A percentile compares a stretch with the other conserved stretches of the same genome.
phyloP scores from a whole-genome alignment of 257 asterid genomes.

The Penstemon eatonii region DNA sequence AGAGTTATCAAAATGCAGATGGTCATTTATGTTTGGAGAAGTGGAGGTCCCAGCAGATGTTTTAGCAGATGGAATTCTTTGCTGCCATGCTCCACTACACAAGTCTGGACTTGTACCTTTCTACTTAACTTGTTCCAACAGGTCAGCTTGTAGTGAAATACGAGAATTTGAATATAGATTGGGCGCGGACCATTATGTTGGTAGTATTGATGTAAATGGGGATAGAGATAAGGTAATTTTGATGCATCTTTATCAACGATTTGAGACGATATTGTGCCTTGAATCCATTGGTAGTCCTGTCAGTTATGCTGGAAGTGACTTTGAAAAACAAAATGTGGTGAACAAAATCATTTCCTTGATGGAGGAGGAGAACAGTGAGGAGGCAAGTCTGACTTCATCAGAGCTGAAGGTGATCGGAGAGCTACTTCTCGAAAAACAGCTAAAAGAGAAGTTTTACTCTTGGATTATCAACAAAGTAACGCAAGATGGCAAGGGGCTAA shows the following conservation, averaged over 20 bases:
- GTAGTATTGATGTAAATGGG: constrained; percentile 25
- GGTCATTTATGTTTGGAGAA: constrained; percentile 81
- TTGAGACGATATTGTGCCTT: constrained; percentile 42
- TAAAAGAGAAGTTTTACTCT: constrained; percentile 62
- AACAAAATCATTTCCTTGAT: constrained; percentile 46
- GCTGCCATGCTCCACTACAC: constrained; percentile 65
- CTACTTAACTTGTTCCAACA: constrained; percentile 68
- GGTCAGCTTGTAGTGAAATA: constrained; percentile 80
- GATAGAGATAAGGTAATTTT: constrained; percentile 29
- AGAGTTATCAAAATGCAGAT: constrained; percentile 40
- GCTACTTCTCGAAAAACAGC: constrained; percentile 51
- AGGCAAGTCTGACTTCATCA: constrained; percentile 38
- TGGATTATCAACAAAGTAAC: constrained; percentile 69
- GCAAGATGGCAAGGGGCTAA: constrained; percentile 64
- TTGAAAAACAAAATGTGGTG: constrained; percentile 34
- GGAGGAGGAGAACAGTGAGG: constrained; percentile 57
- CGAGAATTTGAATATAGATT: constrained; percentile 70
- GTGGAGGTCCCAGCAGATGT: constrained; percentile 72
- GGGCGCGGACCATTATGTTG: constrained; percentile 36
- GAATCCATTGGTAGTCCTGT: constrained; percentile 22
- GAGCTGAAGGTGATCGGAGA: constrained; percentile 43
- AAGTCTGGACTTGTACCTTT: constrained; percentile 66
- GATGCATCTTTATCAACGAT: constrained; percentile 44
- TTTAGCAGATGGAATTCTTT: constrained; percentile 57
- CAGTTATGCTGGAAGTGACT: constrained; percentile 23